Evolutionary conservation across 495 filamentous ascomycete genomes (phyloP), one percentile per base, ranked within the genome.

Genomic region (Talaromyces stipitatus): DNA sequence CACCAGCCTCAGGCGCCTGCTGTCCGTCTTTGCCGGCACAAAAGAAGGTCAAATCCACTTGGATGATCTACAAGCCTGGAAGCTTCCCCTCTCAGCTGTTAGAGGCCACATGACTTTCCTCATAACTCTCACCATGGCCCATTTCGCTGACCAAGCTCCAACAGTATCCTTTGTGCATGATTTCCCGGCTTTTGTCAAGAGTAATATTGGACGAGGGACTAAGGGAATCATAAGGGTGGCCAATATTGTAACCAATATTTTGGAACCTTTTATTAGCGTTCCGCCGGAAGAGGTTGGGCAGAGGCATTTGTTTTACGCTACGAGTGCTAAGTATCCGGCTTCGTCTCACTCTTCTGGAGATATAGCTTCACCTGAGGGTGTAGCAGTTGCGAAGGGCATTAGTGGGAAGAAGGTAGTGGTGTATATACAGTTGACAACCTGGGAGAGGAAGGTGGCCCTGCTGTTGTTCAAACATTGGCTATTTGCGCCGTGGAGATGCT

Each of bases 101-200:
- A 41, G 60, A 3, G 73, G 66, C 16, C 78, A 64, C 3, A 79
- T 86, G 57, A 61, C 71, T 0, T 55, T 63, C 14, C 69, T 78
- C 8, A 66, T 84, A 54, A 73, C 79, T 2, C 62, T 87, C 0
- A 67, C 66, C 0, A 60, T 85, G 4, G 81, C 83, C 43, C 62
- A 62, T 1, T 20, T 83, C 0, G 77, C 82, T 1, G 36, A 64
- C 45, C 47, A 63, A 58, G 70, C 80, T 14, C 79, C 80, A 2
- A 63, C 70, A 3, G 79, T 83, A 7, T 66, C 66, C 2, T 87
- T 87, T 61, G 64, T 88, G 1, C 85, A 88, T 50, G 62, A 71
- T 14, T 83, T 72, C 50, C 85, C 85, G 0, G 80, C 80, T 2
- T 24, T 66, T 0, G 83, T 87, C 46, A 71, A 74, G 48, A 79